phyloP scores from a whole-genome alignment of 2,329 filamentous ascomycete species.

The Chrysoporthe austroafricana region DNA sequence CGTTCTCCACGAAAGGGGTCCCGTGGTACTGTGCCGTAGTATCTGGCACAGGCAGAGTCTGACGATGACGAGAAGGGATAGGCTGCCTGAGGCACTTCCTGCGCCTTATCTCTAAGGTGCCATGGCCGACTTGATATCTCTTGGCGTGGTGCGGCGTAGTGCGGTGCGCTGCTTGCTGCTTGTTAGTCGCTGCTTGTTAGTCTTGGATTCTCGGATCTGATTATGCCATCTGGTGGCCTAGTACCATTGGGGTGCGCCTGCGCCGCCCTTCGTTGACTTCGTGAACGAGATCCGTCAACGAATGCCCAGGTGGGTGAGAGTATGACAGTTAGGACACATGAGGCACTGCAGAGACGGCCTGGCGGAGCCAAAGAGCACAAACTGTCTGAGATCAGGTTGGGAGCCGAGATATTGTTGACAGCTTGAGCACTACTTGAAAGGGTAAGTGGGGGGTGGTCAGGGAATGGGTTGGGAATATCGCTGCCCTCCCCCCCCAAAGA shows the following conservation, averaged over 20 bases:
- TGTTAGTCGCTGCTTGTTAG: not conserved
- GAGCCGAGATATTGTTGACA: not conserved
- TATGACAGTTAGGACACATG: not conserved
- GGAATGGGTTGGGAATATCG: too few species aligned
- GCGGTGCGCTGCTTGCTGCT: not conserved
- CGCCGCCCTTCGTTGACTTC: too few species aligned
- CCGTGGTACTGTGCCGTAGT: slow-evolving; percentile 8
- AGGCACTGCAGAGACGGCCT: not conserved
- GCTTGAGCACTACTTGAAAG: not conserved
- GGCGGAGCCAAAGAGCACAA: not conserved
- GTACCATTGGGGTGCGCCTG: too few species aligned
- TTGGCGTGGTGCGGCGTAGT: slow-evolving; percentile 10
- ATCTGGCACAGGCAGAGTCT: slow-evolving; percentile 22
- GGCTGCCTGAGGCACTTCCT: slow-evolving; percentile 11
- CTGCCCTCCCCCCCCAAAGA: too few species aligned
- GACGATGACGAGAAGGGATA: slow-evolving; percentile 22
- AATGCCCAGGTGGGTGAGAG: not conserved
- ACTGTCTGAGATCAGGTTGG: not conserved
- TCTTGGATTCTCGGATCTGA: not conserved
- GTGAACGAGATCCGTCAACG: not conserved
- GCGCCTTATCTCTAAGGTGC: not conserved
- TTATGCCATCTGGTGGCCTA: slow-evolving; percentile 1
- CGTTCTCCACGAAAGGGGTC: slow-evolving; percentile 10
- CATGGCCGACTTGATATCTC: slow-evolving; percentile 18
- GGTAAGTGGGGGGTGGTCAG: not conserved